phyloP scores from a whole-genome alignment of 2,329 filamentous ascomycete genomes.

The Fusarium setosum region DNA sequence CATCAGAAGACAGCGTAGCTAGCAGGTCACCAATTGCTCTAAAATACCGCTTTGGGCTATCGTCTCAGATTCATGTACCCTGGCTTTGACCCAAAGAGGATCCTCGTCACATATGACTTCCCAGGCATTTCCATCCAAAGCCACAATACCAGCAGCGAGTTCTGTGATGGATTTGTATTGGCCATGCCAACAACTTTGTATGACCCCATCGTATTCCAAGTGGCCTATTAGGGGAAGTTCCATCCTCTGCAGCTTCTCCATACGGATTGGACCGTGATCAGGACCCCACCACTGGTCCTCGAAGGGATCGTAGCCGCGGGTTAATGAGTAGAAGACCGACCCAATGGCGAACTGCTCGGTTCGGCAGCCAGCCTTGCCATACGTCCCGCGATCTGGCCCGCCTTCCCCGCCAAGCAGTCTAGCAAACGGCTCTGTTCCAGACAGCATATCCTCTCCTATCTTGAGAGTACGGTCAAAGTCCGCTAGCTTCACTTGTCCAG shows the following conservation, averaged over 20 bases:
- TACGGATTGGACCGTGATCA: constrained; percentile 3
- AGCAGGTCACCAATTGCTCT: not conserved
- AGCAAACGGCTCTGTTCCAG: constrained; percentile 16
- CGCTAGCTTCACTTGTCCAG: constrained; percentile 9
- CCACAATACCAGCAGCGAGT: not conserved
- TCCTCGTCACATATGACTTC: constrained; percentile 4
- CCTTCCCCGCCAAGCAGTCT: constrained; percentile 12
- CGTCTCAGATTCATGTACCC: not conserved
- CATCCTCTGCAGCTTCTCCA: constrained; percentile 15
- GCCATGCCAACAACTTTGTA: constrained; percentile 19
- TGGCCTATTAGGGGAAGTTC: constrained; percentile 12
- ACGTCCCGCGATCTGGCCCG: constrained; percentile 3
- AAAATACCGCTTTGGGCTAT: not conserved
- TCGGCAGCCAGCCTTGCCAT: constrained; percentile 7
- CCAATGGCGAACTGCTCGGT: constrained; percentile 25
- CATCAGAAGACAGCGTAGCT: not conserved
- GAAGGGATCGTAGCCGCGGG: constrained; percentile 12
- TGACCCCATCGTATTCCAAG: constrained; percentile 9
- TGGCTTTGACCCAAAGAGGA: not conserved
- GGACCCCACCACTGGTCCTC: constrained; percentile 16
- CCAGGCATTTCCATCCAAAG: constrained; percentile 6
- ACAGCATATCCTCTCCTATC: not conserved
- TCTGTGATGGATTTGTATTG: constrained; percentile 14
- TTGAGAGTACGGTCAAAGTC: constrained; percentile 15
- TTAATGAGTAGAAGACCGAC: constrained; percentile 15